Percentiles rank a stretch among this genome's conserved stretches.
Evolutionary conservation across 257 asterid genomes (phyloP).

Genomic region (Solanum pimpinellifolium): DNA sequence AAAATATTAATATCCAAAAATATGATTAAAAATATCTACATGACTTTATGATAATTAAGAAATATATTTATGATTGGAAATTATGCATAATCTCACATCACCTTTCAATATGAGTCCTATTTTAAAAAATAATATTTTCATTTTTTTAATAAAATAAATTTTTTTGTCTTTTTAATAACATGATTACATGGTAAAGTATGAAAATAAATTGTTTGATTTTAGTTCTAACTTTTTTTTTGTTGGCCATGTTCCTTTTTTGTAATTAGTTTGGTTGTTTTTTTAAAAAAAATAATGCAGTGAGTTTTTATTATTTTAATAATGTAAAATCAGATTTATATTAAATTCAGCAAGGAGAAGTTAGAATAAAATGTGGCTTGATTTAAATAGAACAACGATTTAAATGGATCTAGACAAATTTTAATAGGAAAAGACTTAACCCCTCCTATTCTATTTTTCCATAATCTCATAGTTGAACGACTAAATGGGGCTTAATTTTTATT

Average conservation of each 20-base stretch:
- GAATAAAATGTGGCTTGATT: background rate
- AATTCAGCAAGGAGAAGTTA: background rate
- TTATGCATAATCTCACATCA: too few species aligned
- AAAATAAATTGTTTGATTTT: background rate
- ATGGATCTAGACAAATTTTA: background rate
- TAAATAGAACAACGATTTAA: too few species aligned
- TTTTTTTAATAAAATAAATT: too few species aligned
- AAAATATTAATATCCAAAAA: too few species aligned
- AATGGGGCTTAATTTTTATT: too few species aligned
- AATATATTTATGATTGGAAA: too few species aligned
- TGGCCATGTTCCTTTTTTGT: background rate
- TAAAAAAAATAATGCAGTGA: background rate
- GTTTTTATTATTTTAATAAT: background rate
- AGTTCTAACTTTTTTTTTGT: background rate
- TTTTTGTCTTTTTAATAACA: background rate
- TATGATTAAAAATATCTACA: fast-evolving
- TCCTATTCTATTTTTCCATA: background rate
- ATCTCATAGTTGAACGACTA: background rate
- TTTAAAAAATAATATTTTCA: too few species aligned
- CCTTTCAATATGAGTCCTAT: background rate
- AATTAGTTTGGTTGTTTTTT: background rate
- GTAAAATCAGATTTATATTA: too few species aligned
- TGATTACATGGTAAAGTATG: background rate
- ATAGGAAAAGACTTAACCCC: background rate
- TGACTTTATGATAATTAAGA: too few species aligned